These are phyloP conservation scores for Trichosanthes truncata DNA, from an alignment of 306 rosid species.

Conservation along the genomic window DNA sequence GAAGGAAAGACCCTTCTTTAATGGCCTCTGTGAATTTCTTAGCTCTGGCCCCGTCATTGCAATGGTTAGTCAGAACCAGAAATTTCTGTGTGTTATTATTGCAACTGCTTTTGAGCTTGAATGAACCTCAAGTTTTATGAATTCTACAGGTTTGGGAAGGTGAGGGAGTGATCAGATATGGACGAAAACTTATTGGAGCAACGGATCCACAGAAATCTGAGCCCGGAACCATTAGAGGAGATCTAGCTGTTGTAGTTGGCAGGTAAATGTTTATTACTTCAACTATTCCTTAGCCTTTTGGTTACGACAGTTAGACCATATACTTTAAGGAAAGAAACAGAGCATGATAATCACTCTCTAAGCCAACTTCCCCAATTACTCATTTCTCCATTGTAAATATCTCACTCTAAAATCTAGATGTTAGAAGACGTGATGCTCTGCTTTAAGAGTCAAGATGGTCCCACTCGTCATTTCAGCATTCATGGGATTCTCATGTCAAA, in stretches of 20 bases:
- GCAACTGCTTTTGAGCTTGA: neutral
- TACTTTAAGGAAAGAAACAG: neutral
- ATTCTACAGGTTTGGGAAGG: slow-evolving; percentile 88
- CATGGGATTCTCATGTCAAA: neutral
- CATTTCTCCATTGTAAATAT: neutral
- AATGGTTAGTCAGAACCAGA: slow-evolving; percentile 54
- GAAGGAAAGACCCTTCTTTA: slow-evolving; percentile 81
- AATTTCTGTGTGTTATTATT: slow-evolving; percentile 3
- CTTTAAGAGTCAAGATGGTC: neutral
- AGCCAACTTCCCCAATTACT: neutral
- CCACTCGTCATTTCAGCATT: neutral
- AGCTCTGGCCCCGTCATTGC: slow-evolving; percentile 96
- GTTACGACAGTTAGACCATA: neutral
- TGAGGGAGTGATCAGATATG: slow-evolving; percentile 79
- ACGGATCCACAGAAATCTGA: slow-evolving; percentile 97
- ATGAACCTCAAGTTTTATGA: neutral
- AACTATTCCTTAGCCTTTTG: neutral
- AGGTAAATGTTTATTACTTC: slow-evolving; percentile 38
- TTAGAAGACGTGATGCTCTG: neutral
- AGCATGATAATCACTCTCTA: neutral
- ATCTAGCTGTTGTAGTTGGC: slow-evolving; percentile 90
- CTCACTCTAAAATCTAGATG: neutral
- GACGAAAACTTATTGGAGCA: slow-evolving; percentile 88
- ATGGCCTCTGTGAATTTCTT: slow-evolving; percentile 77
- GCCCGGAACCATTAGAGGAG: slow-evolving; percentile 96